A percentile compares a stretch with the other conserved stretches of the same genome.
Evolutionary conservation across 192 early-diverging fungal genomes (phyloP).

Genomic region (Endogone sp.): DNA sequence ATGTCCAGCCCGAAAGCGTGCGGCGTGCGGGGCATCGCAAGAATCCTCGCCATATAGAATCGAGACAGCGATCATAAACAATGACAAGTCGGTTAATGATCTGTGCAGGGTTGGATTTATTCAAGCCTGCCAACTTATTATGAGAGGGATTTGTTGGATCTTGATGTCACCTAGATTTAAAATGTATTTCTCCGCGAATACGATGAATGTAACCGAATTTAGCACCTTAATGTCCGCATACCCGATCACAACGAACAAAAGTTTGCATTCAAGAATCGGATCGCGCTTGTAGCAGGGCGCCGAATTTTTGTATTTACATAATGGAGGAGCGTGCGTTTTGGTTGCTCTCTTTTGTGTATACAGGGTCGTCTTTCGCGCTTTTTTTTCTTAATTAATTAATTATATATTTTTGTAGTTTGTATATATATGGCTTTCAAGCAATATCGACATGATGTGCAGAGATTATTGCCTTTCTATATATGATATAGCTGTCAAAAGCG

Average conservation of each 20-base stretch:
- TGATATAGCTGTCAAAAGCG: too few species aligned
- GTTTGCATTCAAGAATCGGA: conserved; percentile 75
- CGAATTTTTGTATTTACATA: conserved; percentile 72
- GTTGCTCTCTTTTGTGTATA: not conserved
- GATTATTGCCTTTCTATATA: too few species aligned
- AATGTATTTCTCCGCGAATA: conserved; percentile 57
- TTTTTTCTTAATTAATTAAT: too few species aligned
- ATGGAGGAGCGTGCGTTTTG: conserved; percentile 34
- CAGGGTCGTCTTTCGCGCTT: too few species aligned
- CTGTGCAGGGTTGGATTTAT: conserved; percentile 73
- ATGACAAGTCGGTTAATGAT: conserved; percentile 76
- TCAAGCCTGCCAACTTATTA: conserved; percentile 68
- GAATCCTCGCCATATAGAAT: conserved; percentile 80
- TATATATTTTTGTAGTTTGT: too few species aligned
- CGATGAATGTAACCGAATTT: conserved; percentile 62
- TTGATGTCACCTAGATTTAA: not conserved
- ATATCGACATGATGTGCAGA: too few species aligned
- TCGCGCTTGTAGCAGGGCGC: conserved; percentile 61
- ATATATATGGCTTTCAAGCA: too few species aligned
- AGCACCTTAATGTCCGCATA: conserved; percentile 46
- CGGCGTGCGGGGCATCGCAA: conserved; percentile 73
- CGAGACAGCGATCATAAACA: conserved; percentile 69
- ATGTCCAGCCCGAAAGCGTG: conserved; percentile 91
- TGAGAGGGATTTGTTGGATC: conserved; percentile 13
- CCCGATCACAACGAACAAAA: conserved; percentile 56